Conservation (phyloP, 768 basidiomycete species). For the Hygrophorus russula region DNA sequence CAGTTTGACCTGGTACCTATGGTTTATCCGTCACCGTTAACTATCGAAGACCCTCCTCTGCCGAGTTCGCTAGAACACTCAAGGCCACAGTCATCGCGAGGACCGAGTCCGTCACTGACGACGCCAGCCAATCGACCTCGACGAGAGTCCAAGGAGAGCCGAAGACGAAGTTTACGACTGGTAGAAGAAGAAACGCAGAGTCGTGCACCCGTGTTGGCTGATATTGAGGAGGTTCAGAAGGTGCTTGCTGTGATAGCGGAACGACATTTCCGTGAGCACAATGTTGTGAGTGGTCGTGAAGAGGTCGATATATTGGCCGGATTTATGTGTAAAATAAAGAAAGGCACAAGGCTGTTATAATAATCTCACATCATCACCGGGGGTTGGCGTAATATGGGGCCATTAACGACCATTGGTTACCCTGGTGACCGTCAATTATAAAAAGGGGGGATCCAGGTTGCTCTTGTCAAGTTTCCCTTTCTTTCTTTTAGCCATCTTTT, state of each 20-base stretch:
- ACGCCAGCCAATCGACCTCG: constrained; percentile 67
- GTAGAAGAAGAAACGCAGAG: constrained; percentile 49
- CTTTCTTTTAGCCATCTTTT: background rate
- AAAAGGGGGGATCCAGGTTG: no score
- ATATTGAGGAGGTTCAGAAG: constrained; percentile 54
- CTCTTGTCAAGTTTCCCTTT: background rate
- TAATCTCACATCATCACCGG: background rate
- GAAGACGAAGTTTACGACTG: constrained; percentile 63
- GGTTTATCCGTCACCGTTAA: constrained; percentile 61
- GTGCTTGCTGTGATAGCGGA: constrained; percentile 63
- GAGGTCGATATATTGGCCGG: constrained; percentile 76
- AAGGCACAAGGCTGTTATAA: constrained; percentile 27
- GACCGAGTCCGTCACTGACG: constrained; percentile 35
- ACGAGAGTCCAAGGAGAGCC: constrained; percentile 52
- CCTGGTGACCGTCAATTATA: background rate
- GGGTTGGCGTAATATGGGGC: background rate
- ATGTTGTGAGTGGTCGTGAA: constrained; percentile 35
- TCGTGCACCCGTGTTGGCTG: constrained; percentile 58
- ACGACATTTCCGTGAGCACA: constrained; percentile 58
- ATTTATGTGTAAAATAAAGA: constrained; percentile 70
- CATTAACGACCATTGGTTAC: no score
- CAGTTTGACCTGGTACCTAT: constrained; percentile 63
- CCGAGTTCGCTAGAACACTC: constrained; percentile 50
- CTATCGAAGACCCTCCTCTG: constrained; percentile 57
- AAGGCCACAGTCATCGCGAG: constrained; percentile 30